Evolutionary conservation across 805 yeast species (phyloP).

Genomic region (Myxozyma geophila): DNA sequence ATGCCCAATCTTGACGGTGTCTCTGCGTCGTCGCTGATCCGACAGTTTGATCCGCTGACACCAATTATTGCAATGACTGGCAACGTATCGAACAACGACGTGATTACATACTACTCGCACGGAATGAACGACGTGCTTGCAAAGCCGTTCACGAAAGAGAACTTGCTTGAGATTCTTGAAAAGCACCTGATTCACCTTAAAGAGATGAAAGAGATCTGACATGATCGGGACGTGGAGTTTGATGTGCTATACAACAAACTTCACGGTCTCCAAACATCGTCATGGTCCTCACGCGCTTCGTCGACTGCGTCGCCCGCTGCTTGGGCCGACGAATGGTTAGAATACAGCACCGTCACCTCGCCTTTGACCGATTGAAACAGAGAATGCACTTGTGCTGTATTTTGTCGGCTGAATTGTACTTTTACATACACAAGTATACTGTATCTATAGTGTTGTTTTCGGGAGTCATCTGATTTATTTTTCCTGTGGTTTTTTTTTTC

Average conservation of each 20-base stretch:
- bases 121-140: slow-evolving; percentile 88
- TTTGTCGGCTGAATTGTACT: neutral
- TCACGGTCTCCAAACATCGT: slow-evolving; percentile 5
- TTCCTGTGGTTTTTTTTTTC: neutral
- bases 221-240: slow-evolving; percentile 15
- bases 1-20: slow-evolving; percentile 63
- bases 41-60: slow-evolving; percentile 80
- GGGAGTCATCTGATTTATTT: neutral
- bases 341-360: neutral
- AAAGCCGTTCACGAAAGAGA: slow-evolving; percentile 90
- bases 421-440: neutral
- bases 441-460: neutral
- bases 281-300: slow-evolving; percentile 5
- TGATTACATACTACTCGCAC: slow-evolving; percentile 53
- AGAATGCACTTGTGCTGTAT: neutral
- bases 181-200: slow-evolving; percentile 48
- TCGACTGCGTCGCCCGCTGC: slow-evolving; percentile 5
- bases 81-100: slow-evolving; percentile 78
- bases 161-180: slow-evolving; percentile 74
- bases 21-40: slow-evolving; percentile 87
- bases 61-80: slow-evolving; percentile 97
- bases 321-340: slow-evolving; percentile 17
- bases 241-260: slow-evolving; percentile 12
- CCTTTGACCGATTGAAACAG: neutral
- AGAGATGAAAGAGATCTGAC: slow-evolving; percentile 37